Evolutionary conservation across 164 flowering plant genomes (phyloP), one percentile per base, ranked within the genome.

Genomic region (Nymphaea colorata): DNA sequence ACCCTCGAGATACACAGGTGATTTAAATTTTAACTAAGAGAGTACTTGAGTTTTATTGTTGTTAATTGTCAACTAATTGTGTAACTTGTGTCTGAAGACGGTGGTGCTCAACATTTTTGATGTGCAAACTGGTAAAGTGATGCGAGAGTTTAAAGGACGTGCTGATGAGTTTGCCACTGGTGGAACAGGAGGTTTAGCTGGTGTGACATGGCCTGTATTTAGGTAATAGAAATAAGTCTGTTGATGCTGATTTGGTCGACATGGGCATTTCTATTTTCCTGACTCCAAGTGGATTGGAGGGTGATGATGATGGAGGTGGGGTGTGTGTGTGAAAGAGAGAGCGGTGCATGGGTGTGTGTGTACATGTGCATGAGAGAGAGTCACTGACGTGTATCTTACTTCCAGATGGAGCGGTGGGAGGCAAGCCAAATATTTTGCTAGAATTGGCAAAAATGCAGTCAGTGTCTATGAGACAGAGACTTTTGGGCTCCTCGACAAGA

Each of bases 381-480:
- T 25, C 36, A 25, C 36, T 25, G 36, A 25, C 36, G 36, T 61
- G 10, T 45, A 44, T 69, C 15, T 2, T 70, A 17, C 62, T 69
- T 70, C 4, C 83, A 95, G 99, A 68, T 95, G 99, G 99, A 84
- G 86, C 62, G 99, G 99, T 66, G 98, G 98, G 60, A 88, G 70
- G 68, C 93, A 91, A 2, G 99, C 91, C 64, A 91, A 86, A 67
- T 95, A 90, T 65, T 95, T 95, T 79, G 97, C 98, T 45, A 80
- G 90, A 77, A 79, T 92, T 61, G 97, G 99, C 14, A 95, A 90
- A 65, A 91, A 90, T 75, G 72, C 82, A 15, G 79, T 95, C 61
- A 89, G 95, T 71, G 97, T 95, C 6, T 95, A 95, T 81, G 99
- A 95, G 70, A 88, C 97, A 41, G 97, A 95, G 69, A 88, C 96